Evolutionary conservation across 2,329 filamentous ascomycete genomes (phyloP).

Genomic region (Westerdykella ornata): DNA sequence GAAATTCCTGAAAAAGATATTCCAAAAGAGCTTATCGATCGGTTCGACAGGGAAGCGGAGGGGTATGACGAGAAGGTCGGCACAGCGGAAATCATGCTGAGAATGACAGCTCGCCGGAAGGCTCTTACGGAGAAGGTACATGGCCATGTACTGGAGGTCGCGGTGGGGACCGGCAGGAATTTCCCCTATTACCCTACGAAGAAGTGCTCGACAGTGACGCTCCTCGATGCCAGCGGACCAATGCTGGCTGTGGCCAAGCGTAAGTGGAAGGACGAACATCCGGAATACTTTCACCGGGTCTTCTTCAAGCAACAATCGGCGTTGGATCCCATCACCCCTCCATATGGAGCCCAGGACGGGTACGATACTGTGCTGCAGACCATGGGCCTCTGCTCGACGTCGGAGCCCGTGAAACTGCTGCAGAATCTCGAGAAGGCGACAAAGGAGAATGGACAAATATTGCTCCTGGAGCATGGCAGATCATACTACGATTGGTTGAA

Average conservation of each 20-base stretch:
- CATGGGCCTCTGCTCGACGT: conserved; percentile 47
- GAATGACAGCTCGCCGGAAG: conserved; percentile 38
- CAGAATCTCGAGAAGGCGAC: conserved; percentile 40
- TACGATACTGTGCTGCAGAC: conserved; percentile 49
- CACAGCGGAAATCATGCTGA: conserved; percentile 39
- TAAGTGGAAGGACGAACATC: conserved; percentile 43
- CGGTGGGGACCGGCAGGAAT: conserved; percentile 46
- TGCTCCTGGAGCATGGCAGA: conserved; percentile 47
- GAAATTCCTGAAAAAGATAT: conserved; percentile 22
- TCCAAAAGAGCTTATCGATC: conserved; percentile 39
- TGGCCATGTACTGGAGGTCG: conserved; percentile 46
- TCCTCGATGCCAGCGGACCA: conserved; percentile 43
- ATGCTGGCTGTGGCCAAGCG: conserved; percentile 46
- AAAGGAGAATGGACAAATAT: conserved; percentile 41
- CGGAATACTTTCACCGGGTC: conserved; percentile 32
- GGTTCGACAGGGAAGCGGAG: conserved; percentile 43
- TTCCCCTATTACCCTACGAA: conserved; percentile 40
- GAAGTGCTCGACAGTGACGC: conserved; percentile 40
- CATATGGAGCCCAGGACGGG: conserved; percentile 36
- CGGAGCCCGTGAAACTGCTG: conserved; percentile 40
- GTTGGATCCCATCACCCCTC: conserved; percentile 38
- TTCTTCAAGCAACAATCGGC: conserved; percentile 43
- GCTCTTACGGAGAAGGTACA: conserved; percentile 37
- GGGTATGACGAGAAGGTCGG: conserved; percentile 45
- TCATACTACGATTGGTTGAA: conserved; percentile 46